Percentiles rank a stretch among this genome's conserved stretches.
Evolutionary conservation across 2,329 filamentous ascomycete species (phyloP).

Genomic region (Leptographium lundbergii): DNA sequence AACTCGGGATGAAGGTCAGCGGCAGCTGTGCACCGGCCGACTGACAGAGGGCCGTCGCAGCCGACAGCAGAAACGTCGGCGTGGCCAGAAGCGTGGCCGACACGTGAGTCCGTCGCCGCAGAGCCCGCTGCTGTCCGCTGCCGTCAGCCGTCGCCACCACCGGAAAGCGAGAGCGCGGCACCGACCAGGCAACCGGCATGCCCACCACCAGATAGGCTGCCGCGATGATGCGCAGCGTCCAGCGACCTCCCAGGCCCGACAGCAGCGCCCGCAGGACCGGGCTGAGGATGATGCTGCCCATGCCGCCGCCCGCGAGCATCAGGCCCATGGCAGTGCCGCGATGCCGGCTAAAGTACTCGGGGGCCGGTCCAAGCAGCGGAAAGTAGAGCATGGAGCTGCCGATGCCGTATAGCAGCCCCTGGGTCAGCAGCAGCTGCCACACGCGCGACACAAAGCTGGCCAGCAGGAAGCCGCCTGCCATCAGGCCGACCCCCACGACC

Average conservation of each 20-base stretch:
- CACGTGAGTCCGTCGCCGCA: conserved; percentile 23
- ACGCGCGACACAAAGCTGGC: conserved; percentile 23
- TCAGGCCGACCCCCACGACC: conserved; percentile 25
- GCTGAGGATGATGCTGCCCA: conserved; percentile 28
- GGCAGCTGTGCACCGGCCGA: conserved; percentile 32
- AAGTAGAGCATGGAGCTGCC: conserved; percentile 32
- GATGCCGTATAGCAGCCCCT: conserved; percentile 28
- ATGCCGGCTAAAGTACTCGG: conserved; percentile 35
- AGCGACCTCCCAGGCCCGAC: conserved; percentile 26
- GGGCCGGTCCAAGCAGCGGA: conserved; percentile 29
- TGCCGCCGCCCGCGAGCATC: conserved; percentile 28
- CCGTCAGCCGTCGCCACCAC: conserved; percentile 4
- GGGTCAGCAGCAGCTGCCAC: conserved; percentile 29
- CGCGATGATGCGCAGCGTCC: conserved; percentile 28
- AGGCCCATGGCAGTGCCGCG: conserved; percentile 33
- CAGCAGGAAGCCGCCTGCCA: conserved; percentile 28
- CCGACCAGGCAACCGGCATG: conserved; percentile 25
- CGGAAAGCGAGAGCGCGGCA: conserved; percentile 24
- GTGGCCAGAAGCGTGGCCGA: conserved; percentile 59
- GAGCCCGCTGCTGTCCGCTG: conserved; percentile 7
- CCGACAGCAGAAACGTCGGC: conserved; percentile 88
- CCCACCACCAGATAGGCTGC: conserved; percentile 24
- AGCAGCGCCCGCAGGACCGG: conserved; percentile 27
- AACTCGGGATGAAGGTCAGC: conserved; percentile 34
- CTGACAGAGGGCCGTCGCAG: conserved; percentile 59